Evolutionary conservation across 192 early-diverging fungal genomes (phyloP), one percentile per base, ranked within the genome.

Genomic region (Piromyces finnis): DNA sequence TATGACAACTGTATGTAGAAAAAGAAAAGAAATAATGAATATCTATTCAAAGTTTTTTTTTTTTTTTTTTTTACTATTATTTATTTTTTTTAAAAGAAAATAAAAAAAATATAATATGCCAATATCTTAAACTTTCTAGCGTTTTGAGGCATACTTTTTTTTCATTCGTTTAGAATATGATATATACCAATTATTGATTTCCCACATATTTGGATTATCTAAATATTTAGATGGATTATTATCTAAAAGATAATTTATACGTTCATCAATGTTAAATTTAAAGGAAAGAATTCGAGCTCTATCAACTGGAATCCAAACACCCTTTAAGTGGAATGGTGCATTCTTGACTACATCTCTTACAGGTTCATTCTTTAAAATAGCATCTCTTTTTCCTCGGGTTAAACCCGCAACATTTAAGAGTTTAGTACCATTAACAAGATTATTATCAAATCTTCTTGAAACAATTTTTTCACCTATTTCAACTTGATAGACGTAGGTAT

Each of bases 401-500:
- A 95, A 94, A 39, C 93, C 93, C 14, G 92, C 92, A 28, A 95
- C 93, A 84, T 95, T 95, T 29, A 95, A 87, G 77, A 95, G 86
- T 85, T 95, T 95, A 18, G 94, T 95, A 29, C 94, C 93, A 84
- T 95, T 94, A 77, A 94, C 91, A 91, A 94, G 93, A 80, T 94
- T 87, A 84, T 95, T 93, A 81, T 95, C 94, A 92, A 86, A 32
- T 89, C 51, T 1, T 22, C 51, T 17, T 9, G 51, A 68, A 26
- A 68, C 51, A 68, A 68, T 68, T n/a, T 68, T 68, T 26, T 68
- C 51, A 5, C 26, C 26, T 26, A 68, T 68, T 68, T 68, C 51
- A 68, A 68, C n/a, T 68, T 68, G 51, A 68, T 68, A 68, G 9
- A 68, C 51, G n/a, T 68, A 68, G 4, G 51, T 68, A n/a, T 68